Evolutionary conservation across 345 rosid species (phyloP), one percentile per base, ranked within the genome.

Genomic region (Melastoma malabathricum): DNA sequence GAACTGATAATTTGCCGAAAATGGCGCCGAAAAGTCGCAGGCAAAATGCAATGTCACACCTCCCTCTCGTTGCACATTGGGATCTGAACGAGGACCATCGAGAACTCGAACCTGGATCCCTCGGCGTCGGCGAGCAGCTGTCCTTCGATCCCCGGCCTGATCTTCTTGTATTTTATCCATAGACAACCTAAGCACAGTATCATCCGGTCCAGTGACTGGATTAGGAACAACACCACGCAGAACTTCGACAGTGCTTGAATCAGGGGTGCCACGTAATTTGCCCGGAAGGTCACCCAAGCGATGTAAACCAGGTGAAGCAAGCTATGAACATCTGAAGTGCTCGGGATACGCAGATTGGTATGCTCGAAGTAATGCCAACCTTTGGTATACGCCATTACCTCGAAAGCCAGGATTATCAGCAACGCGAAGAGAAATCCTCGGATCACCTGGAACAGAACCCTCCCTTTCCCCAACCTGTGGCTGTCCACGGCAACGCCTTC

Each of bases 401-500:
- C 69, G 23, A 64, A 50, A 17, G 50, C 64, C 45, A 64, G 47
- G 19, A 54, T 16, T 10, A 18, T 19, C 56, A 55, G 25, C 13
- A 52, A 43, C 13, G 50, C 15, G 17, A 48, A 54, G 2, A 64
- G 49, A 17, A 58, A 49, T 5, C 44, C 41, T 23, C n/a, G 23
- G 38, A 54, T 59, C 43, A 64, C 27, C 16, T 50, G 29, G 51
- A 53, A 31, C 44, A 54, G 13, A 27, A 53, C 27, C 41, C 23
- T 48, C 15, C 59, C 55, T n/a, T 44, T 49, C n/a, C 50, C 46
- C 8, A 22, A 27, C 44, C 47, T 53, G 1, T 50, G 59, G 34
- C 23, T 29, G 3, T 59, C 55, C 50, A 78, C 60, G 2, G 78
- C 46, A 19, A 77, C 83, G 29, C 75, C 83, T 60, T 77, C 77